These are phyloP conservation scores for Trichomonascaceae sp. DNA, from an alignment of 1,139 yeast species.

Conservation along the genomic window DNA sequence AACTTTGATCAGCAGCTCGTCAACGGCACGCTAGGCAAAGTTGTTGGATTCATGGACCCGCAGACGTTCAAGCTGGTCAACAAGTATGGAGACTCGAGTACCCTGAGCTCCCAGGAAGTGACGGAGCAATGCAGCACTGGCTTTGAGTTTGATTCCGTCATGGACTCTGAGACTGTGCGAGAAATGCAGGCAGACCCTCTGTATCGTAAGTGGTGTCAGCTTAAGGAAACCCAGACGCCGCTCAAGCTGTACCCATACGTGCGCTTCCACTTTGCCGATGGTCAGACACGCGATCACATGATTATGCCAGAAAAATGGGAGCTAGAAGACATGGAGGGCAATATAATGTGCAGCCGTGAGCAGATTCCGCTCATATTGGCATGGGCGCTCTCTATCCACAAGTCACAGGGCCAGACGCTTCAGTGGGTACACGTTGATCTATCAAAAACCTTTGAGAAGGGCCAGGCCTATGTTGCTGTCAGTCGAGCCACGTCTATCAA, in stretches of 20 bases:
- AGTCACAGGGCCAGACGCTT: constrained; percentile 92
- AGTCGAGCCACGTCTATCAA: constrained; percentile 73
- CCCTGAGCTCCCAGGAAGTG: constrained; percentile 3
- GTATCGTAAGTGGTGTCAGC: constrained; percentile 12
- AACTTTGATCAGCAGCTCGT: constrained; percentile 79
- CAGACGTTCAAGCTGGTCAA: constrained; percentile 29
- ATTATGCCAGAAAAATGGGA: constrained; percentile 68
- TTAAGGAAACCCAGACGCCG: constrained; percentile 5
- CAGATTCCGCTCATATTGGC: constrained; percentile 73
- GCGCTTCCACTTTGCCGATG: constrained; percentile 56
- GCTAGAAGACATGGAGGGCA: constrained; percentile 46
- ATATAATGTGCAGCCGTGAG: constrained; percentile 39
- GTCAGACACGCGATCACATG: constrained; percentile 56
- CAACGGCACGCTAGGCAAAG: constrained; percentile 85
- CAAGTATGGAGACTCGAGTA: constrained; percentile 9
- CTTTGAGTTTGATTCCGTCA: not conserved
- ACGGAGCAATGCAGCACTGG: not conserved
- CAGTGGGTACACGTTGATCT: constrained; percentile 74
- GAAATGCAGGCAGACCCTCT: constrained; percentile 7
- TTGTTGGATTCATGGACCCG: constrained; percentile 57
- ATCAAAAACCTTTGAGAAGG: constrained; percentile 67
- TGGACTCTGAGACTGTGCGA: constrained; percentile 1
- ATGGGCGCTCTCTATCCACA: constrained; percentile 93
- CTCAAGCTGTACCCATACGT: constrained; percentile 50
- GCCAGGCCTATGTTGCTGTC: constrained; percentile 91